Conservation (phyloP, 352 stramenopile genomes). For the Globisporangium megalacanthum region DNA sequence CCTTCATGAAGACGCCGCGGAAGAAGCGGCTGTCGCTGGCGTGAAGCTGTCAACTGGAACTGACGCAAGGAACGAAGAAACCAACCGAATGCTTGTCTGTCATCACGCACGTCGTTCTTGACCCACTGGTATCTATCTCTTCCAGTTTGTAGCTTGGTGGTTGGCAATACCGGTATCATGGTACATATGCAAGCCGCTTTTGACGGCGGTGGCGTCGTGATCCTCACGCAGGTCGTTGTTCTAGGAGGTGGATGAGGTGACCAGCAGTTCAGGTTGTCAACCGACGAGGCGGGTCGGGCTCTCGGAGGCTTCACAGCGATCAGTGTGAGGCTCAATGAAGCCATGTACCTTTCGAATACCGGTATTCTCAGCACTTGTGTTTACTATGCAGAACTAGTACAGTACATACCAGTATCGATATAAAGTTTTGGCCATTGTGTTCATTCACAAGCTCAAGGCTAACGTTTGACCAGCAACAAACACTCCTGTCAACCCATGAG, state of each 20-base stretch:
- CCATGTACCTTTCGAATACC: too few species aligned
- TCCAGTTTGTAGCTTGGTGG: neutral
- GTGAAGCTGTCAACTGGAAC: neutral
- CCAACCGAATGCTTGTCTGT: neutral
- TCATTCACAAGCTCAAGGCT: neutral
- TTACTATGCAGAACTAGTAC: neutral
- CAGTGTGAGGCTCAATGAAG: too few species aligned
- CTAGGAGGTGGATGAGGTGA: neutral
- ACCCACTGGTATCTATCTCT: neutral
- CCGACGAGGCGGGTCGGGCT: too few species aligned
- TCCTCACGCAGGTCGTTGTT: neutral
- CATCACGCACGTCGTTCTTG: neutral
- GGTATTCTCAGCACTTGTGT: neutral
- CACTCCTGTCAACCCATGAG: slow-evolving; percentile 20
- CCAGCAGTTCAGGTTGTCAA: neutral
- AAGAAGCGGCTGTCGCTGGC: slow-evolving; percentile 13
- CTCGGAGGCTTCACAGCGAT: too few species aligned
- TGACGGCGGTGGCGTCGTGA: neutral
- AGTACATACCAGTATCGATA: neutral
- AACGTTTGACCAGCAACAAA: neutral
- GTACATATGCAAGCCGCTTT: too few species aligned
- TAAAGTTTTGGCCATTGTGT: neutral
- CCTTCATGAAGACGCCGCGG: slow-evolving; percentile 12
- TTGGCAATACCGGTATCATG: slow-evolving; percentile 1
- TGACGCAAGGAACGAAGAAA: too few species aligned